phyloP scores from a whole-genome alignment of 1,284 basidiomycete genomes.

The Ganoderma boninense region DNA sequence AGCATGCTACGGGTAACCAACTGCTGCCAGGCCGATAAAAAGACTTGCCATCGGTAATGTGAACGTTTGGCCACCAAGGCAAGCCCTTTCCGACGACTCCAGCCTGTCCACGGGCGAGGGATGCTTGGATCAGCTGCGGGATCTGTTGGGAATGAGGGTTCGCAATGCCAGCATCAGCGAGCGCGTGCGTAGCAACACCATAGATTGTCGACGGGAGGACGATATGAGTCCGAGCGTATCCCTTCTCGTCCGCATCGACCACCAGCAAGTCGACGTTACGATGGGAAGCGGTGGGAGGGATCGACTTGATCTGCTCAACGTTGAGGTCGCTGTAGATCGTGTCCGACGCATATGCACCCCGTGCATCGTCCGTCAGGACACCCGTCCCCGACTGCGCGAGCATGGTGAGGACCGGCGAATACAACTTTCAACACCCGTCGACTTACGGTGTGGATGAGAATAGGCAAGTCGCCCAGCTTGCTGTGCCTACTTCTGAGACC shows the following conservation, averaged over 20 bases:
- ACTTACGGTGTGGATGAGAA: constrained; percentile 62
- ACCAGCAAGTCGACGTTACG: constrained; percentile 43
- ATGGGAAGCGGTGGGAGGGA: constrained; percentile 44
- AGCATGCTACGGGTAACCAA: neutral
- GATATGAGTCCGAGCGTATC: constrained; percentile 49
- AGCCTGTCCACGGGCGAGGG: constrained; percentile 43
- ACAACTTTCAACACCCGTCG: neutral
- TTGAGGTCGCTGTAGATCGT: constrained; percentile 48
- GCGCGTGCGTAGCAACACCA: constrained; percentile 44
- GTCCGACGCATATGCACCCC: constrained; percentile 41
- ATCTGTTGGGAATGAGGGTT: constrained; percentile 49
- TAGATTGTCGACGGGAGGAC: constrained; percentile 52
- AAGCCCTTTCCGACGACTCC: constrained; percentile 45
- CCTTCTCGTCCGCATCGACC: constrained; percentile 46
- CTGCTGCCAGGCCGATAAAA: neutral
- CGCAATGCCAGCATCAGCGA: constrained; percentile 48
- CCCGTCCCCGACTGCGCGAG: constrained; percentile 52
- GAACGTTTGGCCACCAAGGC: constrained; percentile 41
- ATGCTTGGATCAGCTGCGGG: constrained; percentile 42
- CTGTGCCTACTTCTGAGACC: constrained; percentile 54
- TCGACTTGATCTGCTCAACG: constrained; percentile 43
- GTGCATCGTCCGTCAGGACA: constrained; percentile 42
- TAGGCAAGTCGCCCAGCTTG: constrained; percentile 49
- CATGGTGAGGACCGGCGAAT: neutral
- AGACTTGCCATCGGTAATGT: constrained; percentile 42